These are phyloP conservation scores for Leccinum fibrillosum DNA, from an alignment of 768 basidiomycete species.

Conservation along the genomic window DNA sequence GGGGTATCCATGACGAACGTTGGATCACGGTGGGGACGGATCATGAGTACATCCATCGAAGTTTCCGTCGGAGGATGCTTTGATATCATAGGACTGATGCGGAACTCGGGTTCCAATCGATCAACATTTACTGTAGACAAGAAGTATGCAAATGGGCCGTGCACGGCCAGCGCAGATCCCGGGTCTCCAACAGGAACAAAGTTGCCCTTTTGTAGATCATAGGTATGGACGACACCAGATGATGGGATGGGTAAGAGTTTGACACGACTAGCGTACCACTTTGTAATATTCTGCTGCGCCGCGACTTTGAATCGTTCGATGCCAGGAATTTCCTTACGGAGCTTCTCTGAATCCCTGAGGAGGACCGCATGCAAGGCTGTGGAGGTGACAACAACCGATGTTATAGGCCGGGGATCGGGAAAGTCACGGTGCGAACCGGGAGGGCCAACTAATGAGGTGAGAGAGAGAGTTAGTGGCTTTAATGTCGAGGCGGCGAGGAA, in stretches of 20 bases:
- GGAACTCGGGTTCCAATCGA: conserved; percentile 79
- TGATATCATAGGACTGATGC: conserved; percentile 64
- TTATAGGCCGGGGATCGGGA: conserved; percentile 24
- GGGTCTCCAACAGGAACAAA: conserved; percentile 48
- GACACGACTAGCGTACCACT: conserved; percentile 65
- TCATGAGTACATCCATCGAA: conserved; percentile 69
- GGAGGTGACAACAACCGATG: conserved; percentile 84
- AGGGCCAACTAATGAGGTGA: conserved; percentile 42
- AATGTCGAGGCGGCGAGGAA: conserved; percentile 40
- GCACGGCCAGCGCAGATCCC: conserved; percentile 41
- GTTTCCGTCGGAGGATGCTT: conserved; percentile 40
- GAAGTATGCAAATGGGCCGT: conserved; percentile 87
- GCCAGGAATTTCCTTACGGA: conserved; percentile 68
- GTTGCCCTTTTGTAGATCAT: conserved; percentile 46
- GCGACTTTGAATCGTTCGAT: conserved; percentile 87
- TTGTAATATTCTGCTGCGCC: conserved; percentile 67
- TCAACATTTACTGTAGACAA: conserved; percentile 80
- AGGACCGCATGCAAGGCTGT: conserved; percentile 84
- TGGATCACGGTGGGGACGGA: conserved; percentile 70
- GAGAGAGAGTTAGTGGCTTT: conserved; percentile 51
- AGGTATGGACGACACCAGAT: conserved; percentile 49
- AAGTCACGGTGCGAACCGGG: conserved; percentile 20
- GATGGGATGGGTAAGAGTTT: conserved; percentile 49
- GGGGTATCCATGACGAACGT: conserved; percentile 38
- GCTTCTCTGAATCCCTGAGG: conserved; percentile 73